These are phyloP conservation scores for Fomitopsis serialis DNA, from an alignment of 768 basidiomycete species.

Conservation along the genomic window DNA sequence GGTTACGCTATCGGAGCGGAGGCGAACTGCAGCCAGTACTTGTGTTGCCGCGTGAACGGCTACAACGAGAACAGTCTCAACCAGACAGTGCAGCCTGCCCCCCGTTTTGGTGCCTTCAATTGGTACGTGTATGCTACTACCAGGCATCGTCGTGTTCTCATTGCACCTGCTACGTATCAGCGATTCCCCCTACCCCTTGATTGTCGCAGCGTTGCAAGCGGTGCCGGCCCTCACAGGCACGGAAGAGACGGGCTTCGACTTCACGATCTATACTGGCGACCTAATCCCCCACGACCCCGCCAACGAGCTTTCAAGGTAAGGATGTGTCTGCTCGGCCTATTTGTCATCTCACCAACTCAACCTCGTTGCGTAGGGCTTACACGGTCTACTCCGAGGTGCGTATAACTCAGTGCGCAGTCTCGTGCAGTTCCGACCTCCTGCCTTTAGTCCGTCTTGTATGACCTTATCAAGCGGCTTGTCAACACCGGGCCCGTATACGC, in stretches of 20 bases:
- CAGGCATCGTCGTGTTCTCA: not conserved
- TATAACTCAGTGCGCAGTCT: no score
- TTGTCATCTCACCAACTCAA: not conserved
- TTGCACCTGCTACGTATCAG: slow-evolving; percentile 21
- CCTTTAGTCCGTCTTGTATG: slow-evolving; percentile 54
- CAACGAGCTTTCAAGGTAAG: slow-evolving; percentile 54
- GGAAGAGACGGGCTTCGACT: slow-evolving; percentile 53
- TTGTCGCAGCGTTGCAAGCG: slow-evolving; percentile 52
- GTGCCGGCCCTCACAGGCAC: slow-evolving; percentile 66
- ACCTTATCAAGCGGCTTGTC: slow-evolving; percentile 57
- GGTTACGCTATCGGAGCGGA: slow-evolving; percentile 68
- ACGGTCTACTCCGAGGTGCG: slow-evolving; percentile 58
- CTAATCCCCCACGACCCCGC: slow-evolving; percentile 67
- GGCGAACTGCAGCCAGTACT: slow-evolving; percentile 62
- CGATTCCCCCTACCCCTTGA: slow-evolving; percentile 61
- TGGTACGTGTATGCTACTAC: slow-evolving; percentile 32
- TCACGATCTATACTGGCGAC: slow-evolving; percentile 69
- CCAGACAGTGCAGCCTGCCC: slow-evolving; percentile 48
- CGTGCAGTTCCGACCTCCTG: slow-evolving; percentile 18
- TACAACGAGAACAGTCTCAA: slow-evolving; percentile 48
- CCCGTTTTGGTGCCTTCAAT: slow-evolving; percentile 58
- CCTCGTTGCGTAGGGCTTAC: slow-evolving; percentile 38
- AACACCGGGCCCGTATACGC: slow-evolving; percentile 71
- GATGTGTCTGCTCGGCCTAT: no score
- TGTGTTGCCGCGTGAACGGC: slow-evolving; percentile 59